These are phyloP conservation scores for Entomortierella chlamydospora DNA, from an alignment of 192 early-diverging fungal species.

Conservation along the genomic window DNA sequence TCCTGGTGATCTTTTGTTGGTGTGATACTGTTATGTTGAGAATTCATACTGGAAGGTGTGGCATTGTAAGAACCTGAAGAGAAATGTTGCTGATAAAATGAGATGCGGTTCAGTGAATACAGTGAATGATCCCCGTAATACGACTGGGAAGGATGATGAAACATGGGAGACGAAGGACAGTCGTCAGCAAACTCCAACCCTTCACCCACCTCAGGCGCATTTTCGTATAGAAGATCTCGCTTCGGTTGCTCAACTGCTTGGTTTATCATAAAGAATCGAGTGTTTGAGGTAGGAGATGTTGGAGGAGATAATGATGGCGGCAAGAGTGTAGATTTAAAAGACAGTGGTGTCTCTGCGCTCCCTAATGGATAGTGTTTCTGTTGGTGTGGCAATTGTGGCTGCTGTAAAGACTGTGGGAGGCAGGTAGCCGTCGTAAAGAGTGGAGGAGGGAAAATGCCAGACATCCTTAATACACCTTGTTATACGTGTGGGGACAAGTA, in stretches of 20 bases:
- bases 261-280: background rate
- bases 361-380: background rate
- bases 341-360: background rate
- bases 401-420: background rate
- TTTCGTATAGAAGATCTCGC: conserved; percentile 8
- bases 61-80: background rate
- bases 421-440: conserved; percentile 8
- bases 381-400: background rate
- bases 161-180: background rate
- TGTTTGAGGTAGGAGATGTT: conserved; percentile 1
- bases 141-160: conserved; percentile 18
- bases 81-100: background rate
- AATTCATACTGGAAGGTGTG: background rate
- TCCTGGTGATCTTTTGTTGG: background rate
- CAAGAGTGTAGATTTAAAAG: background rate
- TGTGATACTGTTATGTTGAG: background rate
- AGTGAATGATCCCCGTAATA: conserved; percentile 19
- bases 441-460: conserved; percentile 29
- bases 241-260: background rate
- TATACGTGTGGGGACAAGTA: background rate
- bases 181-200: background rate
- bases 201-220: background rate
- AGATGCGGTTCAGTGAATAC: conserved; percentile 23
- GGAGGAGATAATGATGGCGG: background rate
- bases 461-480: background rate